Percentiles rank a stretch among this genome's conserved stretches.
Conservation (phyloP, 2,329 filamentous ascomycete genomes). For the Phaeosphaeria sp. region DNA sequence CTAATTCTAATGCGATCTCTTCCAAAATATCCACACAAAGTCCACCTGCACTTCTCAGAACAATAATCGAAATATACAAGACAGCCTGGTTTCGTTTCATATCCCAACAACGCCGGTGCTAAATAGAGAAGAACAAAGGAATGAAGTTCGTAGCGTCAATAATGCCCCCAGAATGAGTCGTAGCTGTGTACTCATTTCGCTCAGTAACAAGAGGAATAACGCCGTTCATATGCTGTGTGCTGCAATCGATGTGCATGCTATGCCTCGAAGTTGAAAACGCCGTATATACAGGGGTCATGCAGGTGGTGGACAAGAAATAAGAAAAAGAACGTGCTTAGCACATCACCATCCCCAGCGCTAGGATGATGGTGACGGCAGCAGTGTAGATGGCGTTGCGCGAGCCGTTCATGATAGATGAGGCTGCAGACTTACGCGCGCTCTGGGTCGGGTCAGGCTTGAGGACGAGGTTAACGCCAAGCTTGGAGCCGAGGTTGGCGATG, state of each 20-base stretch:
- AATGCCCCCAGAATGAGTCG: neutral
- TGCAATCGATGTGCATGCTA: neutral
- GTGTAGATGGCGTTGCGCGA: slow-evolving; percentile 16
- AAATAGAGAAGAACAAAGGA: neutral
- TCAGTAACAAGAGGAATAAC: neutral
- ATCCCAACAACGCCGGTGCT: neutral
- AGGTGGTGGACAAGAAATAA: neutral
- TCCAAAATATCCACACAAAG: neutral
- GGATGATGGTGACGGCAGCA: slow-evolving; percentile 18
- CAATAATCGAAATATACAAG: too few species aligned
- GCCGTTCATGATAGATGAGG: slow-evolving; percentile 15
- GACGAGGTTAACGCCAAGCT: slow-evolving; percentile 44
- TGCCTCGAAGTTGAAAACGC: neutral
- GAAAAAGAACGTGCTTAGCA: neutral
- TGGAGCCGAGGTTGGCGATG: slow-evolving; percentile 54
- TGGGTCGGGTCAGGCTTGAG: slow-evolving; percentile 34
- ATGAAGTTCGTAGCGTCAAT: neutral
- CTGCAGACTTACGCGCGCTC: slow-evolving; percentile 36
- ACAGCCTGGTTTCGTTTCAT: too few species aligned
- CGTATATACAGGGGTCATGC: slow-evolving; percentile 1
- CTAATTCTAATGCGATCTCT: neutral
- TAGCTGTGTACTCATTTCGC: neutral
- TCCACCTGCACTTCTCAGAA: too few species aligned
- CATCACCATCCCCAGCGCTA: slow-evolving; percentile 8
- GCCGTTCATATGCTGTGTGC: neutral